phyloP scores from a whole-genome alignment of 2,329 filamentous ascomycete genomes.

The Alternaria dauci region DNA sequence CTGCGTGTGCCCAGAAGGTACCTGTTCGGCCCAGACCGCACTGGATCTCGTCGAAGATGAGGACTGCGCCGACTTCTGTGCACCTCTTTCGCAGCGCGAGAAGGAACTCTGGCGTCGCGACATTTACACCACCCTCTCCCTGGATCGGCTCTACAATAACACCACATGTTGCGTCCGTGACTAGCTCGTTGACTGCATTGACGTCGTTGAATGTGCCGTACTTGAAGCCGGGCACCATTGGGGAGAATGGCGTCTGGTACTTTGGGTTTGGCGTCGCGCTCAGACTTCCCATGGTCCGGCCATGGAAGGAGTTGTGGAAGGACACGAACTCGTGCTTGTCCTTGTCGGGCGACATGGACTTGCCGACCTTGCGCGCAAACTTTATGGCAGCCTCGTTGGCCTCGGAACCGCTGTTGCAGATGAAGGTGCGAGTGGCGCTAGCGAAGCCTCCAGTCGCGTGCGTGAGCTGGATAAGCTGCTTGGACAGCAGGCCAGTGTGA shows the following conservation, averaged over 20 bases:
- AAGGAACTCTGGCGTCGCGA: conserved; percentile 84
- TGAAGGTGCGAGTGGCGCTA: conserved; percentile 79
- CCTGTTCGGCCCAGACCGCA: conserved; percentile 91
- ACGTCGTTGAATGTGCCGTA: conserved; percentile 89
- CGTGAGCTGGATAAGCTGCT: conserved; percentile 84
- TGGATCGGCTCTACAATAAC: conserved; percentile 98
- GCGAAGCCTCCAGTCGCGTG: conserved; percentile 81
- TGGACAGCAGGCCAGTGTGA: conserved; percentile 89
- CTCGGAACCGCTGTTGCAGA: conserved; percentile 96
- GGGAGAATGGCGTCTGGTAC: conserved; percentile 93
- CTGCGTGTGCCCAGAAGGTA: conserved; percentile 85
- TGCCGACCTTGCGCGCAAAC: conserved; percentile 91
- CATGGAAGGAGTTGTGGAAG: conserved; percentile 93
- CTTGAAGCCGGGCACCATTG: conserved; percentile 93
- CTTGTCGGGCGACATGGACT: conserved; percentile 74
- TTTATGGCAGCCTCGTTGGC: conserved; percentile 98
- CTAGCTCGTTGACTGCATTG: conserved; percentile 71
- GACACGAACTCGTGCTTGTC: conserved; percentile 85
- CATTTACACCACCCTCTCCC: conserved; percentile 91
- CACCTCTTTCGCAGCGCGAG: conserved; percentile 83
- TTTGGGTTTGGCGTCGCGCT: conserved; percentile 98
- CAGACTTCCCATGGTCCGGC: conserved; percentile 91
- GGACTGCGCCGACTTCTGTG: conserved; percentile 83
- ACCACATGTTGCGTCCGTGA: conserved; percentile 87
- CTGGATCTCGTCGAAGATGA: conserved; percentile 98